phyloP scores from a whole-genome alignment of 2,329 filamentous ascomycete species.

The Trichoderma sp. region DNA sequence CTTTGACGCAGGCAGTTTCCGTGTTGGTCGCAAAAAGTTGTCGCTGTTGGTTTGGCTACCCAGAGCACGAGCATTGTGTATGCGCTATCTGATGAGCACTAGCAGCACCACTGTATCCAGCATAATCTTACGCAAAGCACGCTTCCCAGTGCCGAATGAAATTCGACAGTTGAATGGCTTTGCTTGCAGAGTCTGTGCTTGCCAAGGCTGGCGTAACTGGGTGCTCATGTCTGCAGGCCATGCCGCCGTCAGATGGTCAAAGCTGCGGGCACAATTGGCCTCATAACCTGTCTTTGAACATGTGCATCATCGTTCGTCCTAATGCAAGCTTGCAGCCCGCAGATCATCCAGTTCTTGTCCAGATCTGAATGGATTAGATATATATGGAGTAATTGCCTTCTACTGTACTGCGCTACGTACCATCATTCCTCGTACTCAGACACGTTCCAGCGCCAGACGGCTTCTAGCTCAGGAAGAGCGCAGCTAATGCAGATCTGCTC shows the following conservation, averaged over 20 bases:
- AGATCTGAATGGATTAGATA: not conserved
- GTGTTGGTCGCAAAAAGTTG: constrained; percentile 3
- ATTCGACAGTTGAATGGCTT: not conserved
- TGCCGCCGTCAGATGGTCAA: not conserved
- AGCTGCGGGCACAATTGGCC: not conserved
- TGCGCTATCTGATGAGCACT: not conserved
- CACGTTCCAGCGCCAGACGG: not conserved
- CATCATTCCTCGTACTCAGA: not conserved
- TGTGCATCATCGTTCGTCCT: not conserved
- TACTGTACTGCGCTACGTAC: not conserved
- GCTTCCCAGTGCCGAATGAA: not conserved
- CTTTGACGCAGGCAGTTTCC: not conserved
- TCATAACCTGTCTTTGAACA: not conserved
- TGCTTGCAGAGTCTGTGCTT: not conserved
- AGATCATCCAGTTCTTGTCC: not conserved
- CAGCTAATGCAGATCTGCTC: constrained; percentile 3
- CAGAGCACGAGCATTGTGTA: not conserved
- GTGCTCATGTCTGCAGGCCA: not conserved
- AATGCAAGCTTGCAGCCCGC: not conserved
- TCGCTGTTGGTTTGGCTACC: not conserved
- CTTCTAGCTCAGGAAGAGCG: not conserved
- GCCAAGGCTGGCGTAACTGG: not conserved
- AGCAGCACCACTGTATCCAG: not conserved
- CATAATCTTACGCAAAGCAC: not conserved
- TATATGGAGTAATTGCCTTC: not conserved